A percentile compares a stretch with the other conserved stretches of the same genome.
phyloP scores from a whole-genome alignment of 1,284 basidiomycete genomes.

The Dichomitus squalens region DNA sequence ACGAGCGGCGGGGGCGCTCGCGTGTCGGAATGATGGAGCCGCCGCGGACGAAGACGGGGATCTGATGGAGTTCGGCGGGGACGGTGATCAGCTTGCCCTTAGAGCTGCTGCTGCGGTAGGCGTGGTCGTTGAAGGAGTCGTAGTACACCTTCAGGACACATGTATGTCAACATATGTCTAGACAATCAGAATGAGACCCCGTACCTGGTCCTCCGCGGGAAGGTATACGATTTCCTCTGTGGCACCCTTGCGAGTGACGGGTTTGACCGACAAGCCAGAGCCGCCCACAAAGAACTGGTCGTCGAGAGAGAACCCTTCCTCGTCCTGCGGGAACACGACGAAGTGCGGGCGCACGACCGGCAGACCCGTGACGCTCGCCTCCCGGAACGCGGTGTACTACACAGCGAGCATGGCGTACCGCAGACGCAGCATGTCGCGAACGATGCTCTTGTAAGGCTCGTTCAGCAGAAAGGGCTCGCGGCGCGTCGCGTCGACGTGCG shows the following conservation, averaged over 20 bases:
- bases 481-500: conserved; percentile 97
- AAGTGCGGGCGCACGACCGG: conserved; percentile 94
- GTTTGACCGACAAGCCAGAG: conserved; percentile 91
- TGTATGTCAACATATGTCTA: background rate
- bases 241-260: conserved; percentile 79
- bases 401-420: conserved; percentile 89
- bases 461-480: conserved; percentile 94
- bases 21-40: conserved; percentile 89
- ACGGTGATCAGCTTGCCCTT: conserved; percentile 73
- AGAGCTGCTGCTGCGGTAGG: conserved; percentile 67
- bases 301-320: conserved; percentile 84
- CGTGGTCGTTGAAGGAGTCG: conserved; percentile 80
- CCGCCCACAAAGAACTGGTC: conserved; percentile 94
- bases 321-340: conserved; percentile 88
- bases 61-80: conserved; percentile 74
- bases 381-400: conserved; percentile 97
- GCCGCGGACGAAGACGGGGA: conserved; percentile 89
- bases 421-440: conserved; percentile 81
- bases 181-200: conserved; percentile 12
- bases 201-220: conserved; percentile 76
- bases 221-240: conserved; percentile 82
- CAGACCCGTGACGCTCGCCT: conserved; percentile 77
- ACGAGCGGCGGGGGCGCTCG: conserved; percentile 85
- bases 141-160: conserved; percentile 76
- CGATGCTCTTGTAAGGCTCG: conserved; percentile 83